Evolutionary conservation across 495 filamentous ascomycete genomes (phyloP).

Genomic region (Penicillium silybi): DNA sequence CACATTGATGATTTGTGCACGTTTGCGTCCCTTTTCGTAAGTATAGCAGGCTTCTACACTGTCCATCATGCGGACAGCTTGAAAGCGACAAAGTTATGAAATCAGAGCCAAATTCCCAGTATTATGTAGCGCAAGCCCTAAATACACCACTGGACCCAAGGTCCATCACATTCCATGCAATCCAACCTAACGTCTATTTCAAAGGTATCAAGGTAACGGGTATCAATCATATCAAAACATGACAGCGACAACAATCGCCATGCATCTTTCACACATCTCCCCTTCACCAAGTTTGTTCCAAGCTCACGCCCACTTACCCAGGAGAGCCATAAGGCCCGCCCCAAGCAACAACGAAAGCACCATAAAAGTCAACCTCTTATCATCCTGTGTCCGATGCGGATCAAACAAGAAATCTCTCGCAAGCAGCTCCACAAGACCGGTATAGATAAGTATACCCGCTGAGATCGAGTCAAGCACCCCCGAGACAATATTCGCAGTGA

Average conservation of each 20-base stretch:
- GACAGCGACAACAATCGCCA: not conserved
- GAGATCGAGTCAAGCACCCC: conserved; percentile 38
- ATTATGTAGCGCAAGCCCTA: not conserved
- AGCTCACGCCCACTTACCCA: conserved; percentile 36
- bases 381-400: conserved; percentile 31
- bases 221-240: not conserved
- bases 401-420: conserved; percentile 42
- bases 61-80: no score
- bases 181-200: not conserved
- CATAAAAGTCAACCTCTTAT: conserved; percentile 35
- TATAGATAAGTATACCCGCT: conserved; percentile 40
- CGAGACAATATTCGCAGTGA: conserved; percentile 11
- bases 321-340: conserved; percentile 35
- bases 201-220: not conserved
- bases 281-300: not conserved
- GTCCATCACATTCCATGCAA: not conserved
- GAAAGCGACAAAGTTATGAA: no score
- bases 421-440: conserved; percentile 38
- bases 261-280: not conserved
- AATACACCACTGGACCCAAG: not conserved
- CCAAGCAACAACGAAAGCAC: conserved; percentile 28
- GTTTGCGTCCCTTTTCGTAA: no score
- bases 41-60: no score
- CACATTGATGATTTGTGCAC: no score
- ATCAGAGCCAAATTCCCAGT: no score